Evolutionary conservation across 768 basidiomycete species (phyloP).

Genomic region (Solioccasus polychromus): DNA sequence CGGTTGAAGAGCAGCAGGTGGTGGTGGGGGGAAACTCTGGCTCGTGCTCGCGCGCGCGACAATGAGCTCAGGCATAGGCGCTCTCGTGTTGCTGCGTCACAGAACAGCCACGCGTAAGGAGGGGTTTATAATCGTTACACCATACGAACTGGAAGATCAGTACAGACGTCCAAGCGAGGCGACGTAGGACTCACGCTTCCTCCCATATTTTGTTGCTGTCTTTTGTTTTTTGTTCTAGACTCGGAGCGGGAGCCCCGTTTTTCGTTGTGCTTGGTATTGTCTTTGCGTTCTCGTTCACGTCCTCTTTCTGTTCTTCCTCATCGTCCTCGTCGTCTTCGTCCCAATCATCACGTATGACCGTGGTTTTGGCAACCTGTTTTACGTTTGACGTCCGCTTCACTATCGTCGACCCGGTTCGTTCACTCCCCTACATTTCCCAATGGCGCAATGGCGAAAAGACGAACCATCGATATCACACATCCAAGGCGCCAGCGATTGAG

Average conservation of each 20-base stretch:
- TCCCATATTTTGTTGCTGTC: conserved; percentile 61
- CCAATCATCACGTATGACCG: conserved; percentile 51
- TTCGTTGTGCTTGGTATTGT: too few species aligned
- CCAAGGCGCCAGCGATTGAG: conserved; percentile 15
- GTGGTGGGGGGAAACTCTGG: conserved; percentile 44
- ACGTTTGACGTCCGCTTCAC: background rate
- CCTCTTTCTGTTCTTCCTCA: background rate
- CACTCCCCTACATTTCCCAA: conserved; percentile 9
- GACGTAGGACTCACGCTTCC: conserved; percentile 54
- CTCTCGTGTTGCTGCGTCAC: conserved; percentile 48
- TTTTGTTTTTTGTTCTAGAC: background rate
- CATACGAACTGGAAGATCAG: conserved; percentile 13
- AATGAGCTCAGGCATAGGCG: conserved; percentile 67
- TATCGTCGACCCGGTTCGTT: conserved; percentile 1
- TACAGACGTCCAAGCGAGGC: conserved; percentile 3
- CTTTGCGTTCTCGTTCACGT: background rate
- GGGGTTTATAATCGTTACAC: background rate
- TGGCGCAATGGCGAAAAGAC: too few species aligned
- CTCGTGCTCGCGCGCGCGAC: conserved; percentile 39
- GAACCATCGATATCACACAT: too few species aligned
- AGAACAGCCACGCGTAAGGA: background rate
- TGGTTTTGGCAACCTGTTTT: conserved; percentile 1
- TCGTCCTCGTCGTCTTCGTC: conserved; percentile 50
- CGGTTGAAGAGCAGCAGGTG: conserved; percentile 57
- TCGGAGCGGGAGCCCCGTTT: background rate